These are phyloP conservation scores for Pichia sp. DNA, from an alignment of 1,139 yeast species.

Conservation along the genomic window DNA sequence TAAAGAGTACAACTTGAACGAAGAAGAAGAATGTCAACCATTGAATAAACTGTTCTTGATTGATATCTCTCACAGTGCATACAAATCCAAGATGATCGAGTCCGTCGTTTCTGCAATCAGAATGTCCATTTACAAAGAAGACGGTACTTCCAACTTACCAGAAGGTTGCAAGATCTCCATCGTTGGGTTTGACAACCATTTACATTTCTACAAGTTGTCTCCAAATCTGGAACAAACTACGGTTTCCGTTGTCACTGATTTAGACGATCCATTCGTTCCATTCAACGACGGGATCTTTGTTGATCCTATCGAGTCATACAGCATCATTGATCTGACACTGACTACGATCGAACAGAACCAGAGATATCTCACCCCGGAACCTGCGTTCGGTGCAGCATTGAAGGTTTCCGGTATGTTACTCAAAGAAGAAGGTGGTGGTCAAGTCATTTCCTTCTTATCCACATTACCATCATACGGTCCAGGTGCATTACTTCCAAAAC, in stretches of 20 bases:
- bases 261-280: constrained; percentile 83
- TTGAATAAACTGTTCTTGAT: constrained; percentile 75
- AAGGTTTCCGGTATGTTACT: constrained; percentile 69
- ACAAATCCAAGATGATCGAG: constrained; percentile 61
- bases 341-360: constrained; percentile 54
- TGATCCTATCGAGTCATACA: constrained; percentile 65
- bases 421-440: constrained; percentile 70
- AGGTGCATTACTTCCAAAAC: constrained; percentile 64
- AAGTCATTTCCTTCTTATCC: constrained; percentile 67
- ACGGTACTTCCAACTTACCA: constrained; percentile 36
- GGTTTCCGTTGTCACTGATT: constrained; percentile 65
- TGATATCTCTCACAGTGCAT: constrained; percentile 67
- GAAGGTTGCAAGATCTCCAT: constrained; percentile 58
- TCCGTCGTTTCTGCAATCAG: constrained; percentile 75
- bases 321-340: constrained; percentile 66
- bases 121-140: constrained; percentile 43
- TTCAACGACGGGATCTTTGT: constrained; percentile 76
- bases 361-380: constrained; percentile 56
- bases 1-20: constrained; percentile 58
- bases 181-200: constrained; percentile 69
- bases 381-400: constrained; percentile 80
- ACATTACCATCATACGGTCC: constrained; percentile 83
- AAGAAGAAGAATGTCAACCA: constrained; percentile 40
- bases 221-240: constrained; percentile 48
- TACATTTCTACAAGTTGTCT: constrained; percentile 74